Conservation (phyloP, 495 filamentous ascomycete species). For the Xylaria cubensis region DNA sequence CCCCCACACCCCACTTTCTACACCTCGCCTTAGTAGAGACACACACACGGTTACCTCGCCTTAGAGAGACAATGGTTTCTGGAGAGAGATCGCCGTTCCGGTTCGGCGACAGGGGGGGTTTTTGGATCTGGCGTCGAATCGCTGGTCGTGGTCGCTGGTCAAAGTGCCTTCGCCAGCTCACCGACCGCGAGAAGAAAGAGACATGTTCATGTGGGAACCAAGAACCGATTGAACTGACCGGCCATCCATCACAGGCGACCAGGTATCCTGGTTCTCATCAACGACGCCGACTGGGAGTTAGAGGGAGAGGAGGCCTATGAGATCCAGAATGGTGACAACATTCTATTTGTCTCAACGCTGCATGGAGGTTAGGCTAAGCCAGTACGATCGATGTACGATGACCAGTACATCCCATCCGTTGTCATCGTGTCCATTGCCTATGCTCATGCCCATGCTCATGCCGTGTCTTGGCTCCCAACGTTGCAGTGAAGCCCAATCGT, state of each 20-base stretch:
- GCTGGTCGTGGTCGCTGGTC: not conserved
- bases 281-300: slow-evolving; percentile 97
- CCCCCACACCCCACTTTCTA: slow-evolving; percentile 24
- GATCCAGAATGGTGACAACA: slow-evolving; percentile 79
- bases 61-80: slow-evolving; percentile 2
- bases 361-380: slow-evolving; percentile 77
- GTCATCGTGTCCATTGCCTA: not conserved
- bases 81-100: slow-evolving; percentile 8
- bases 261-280: slow-evolving; percentile 96
- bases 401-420: slow-evolving; percentile 1
- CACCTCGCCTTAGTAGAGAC: slow-evolving; percentile 14
- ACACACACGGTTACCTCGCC: slow-evolving; percentile 2
- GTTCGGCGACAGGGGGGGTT: not conserved
- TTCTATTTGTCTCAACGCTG: slow-evolving; percentile 97
- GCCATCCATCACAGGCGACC: slow-evolving; percentile 68
- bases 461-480: slow-evolving; percentile 19
- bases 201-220: not conserved
- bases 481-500: slow-evolving; percentile 12
- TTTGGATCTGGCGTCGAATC: slow-evolving; percentile 3
- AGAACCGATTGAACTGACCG: slow-evolving; percentile 9
- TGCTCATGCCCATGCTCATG: not conserved
- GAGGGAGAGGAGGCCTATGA: slow-evolving; percentile 93
- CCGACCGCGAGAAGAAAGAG: not conserved
- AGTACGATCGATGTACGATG: slow-evolving; percentile 3
- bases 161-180: slow-evolving; percentile 1